Percentiles rank a stretch among this genome's conserved stretches.
These are phyloP conservation scores for Aspergillus fructus DNA, from an alignment of 2,329 filamentous ascomycete genomes.

Conservation along the genomic window DNA sequence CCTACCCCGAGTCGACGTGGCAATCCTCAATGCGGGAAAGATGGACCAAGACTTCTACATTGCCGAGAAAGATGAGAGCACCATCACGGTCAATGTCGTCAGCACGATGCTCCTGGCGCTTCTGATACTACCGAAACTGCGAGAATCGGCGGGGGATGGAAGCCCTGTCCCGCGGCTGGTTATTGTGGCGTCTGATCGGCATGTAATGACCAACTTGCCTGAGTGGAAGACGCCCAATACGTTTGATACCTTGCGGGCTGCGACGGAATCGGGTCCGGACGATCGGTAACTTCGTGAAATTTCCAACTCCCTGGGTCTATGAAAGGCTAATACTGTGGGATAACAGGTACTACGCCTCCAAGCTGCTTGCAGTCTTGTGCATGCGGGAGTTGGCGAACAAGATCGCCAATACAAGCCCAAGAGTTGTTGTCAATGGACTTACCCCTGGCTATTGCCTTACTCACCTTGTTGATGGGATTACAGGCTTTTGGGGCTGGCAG, in stretches of 20 bases:
- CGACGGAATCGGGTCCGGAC: background rate
- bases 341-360: background rate
- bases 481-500: background rate
- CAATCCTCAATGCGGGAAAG: background rate
- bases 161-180: conserved; percentile 31
- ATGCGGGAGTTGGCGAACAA: background rate
- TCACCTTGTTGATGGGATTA: background rate
- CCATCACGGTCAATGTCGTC: conserved; percentile 55
- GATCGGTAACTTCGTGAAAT: background rate
- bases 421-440: background rate
- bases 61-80: conserved; percentile 50
- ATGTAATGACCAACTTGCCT: conserved; percentile 36
- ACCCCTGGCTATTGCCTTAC: background rate
- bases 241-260: conserved; percentile 36
- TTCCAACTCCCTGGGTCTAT: background rate
- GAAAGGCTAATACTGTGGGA: background rate
- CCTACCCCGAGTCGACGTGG: background rate
- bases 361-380: background rate
- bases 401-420: background rate
- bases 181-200: conserved; percentile 47
- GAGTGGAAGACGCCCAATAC: conserved; percentile 38
- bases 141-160: background rate
- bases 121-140: conserved; percentile 53
- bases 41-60: conserved; percentile 27
- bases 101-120: conserved; percentile 52